Base-by-base conservation (phyloP, 805 yeast species). In the Candida pseudoglaebosa region DNA sequence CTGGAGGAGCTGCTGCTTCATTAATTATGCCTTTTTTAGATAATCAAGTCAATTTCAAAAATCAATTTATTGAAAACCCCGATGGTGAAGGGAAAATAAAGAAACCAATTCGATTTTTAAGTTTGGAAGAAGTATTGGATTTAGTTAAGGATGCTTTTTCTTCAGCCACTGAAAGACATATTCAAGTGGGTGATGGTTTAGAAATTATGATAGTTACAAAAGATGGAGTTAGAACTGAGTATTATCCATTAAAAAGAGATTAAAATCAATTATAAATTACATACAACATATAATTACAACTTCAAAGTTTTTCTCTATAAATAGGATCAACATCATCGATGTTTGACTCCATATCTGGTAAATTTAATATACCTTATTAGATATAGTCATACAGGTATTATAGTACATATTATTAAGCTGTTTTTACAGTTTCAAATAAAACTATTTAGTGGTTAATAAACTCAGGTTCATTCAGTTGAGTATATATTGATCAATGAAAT, bases 141-240 rank as follows among this genome's bases (percentile, higher is more conserved):
- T 70, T 93, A 47, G 97, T 93, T 28, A 82, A 80, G 61, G 99
- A 93, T 65, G 95, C 99, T 4, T 93, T 93, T 59, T 73, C 88
- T 16, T 88, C 96, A 6, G 99, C 96, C 15, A 91, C 98, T 14
- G 99, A 93, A 68, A 84, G 99, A 75, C 98, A 93, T 65, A 93
- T 93, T 52, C 95, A 90, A 51, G 98, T 93, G 38, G 99, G 99
- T 70, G 99, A 93, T 70, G 95, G 93, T 4, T 74, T 93, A 46
- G 96, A 93, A 63, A 82, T 93, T 35, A 70, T 84, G 48, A 85
- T 93, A 51, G 90, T 91, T 42, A 88, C 97, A 10, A 90, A 89
- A 59, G 96, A 89, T 17, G 99, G 99, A 37, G 86, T 88, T 35
- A 77, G 82, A 66, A 80, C 77, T 31, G 95, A 87, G 60, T 83